Percentiles rank a stretch among this genome's conserved stretches.
These are phyloP conservation scores for Fusarium staphyleae DNA, from an alignment of 2,329 filamentous ascomycete genomes.

Conservation along the genomic window DNA sequence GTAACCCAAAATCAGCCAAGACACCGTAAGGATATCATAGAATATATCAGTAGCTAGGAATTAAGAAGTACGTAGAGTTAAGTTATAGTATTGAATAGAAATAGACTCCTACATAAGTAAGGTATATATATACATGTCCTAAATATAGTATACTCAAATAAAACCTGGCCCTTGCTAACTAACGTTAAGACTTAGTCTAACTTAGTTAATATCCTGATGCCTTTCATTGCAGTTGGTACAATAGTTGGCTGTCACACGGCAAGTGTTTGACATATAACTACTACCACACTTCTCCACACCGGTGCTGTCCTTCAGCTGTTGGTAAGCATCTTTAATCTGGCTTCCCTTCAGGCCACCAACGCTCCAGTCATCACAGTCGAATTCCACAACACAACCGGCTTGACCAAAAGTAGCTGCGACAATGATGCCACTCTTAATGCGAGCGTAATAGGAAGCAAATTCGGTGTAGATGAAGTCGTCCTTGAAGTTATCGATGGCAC, in stretches of 20 bases:
- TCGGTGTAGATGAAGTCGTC: conserved; percentile 20
- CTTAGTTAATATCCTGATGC: too few relatives aligned
- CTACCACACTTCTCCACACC: conserved; percentile 25
- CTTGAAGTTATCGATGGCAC: conserved; percentile 14
- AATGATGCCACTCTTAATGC: conserved; percentile 16
- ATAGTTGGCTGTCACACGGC: conserved; percentile 22
- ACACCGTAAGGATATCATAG: too few relatives aligned
- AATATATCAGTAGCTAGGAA: too few relatives aligned
- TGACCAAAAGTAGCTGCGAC: conserved; percentile 9
- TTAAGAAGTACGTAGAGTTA: too few relatives aligned
- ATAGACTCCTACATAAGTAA: too few relatives aligned
- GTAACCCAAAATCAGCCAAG: too few relatives aligned
- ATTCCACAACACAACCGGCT: conserved; percentile 24
- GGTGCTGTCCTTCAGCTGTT: conserved; percentile 25
- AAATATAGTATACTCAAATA: too few relatives aligned
- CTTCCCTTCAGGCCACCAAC: conserved; percentile 22
- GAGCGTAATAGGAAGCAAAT: conserved; percentile 14
- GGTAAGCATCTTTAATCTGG: conserved; percentile 25
- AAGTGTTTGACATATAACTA: conserved; percentile 21
- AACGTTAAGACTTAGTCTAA: too few relatives aligned
- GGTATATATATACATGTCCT: too few relatives aligned
- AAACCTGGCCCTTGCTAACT: too few relatives aligned
- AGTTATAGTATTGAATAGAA: too few relatives aligned
- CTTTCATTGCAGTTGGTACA: conserved; percentile 26
- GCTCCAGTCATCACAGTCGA: conserved; percentile 22